These are phyloP conservation scores for Pneumocystis sp. DNA, from an alignment of 1,139 yeast species.

Conservation along the genomic window DNA sequence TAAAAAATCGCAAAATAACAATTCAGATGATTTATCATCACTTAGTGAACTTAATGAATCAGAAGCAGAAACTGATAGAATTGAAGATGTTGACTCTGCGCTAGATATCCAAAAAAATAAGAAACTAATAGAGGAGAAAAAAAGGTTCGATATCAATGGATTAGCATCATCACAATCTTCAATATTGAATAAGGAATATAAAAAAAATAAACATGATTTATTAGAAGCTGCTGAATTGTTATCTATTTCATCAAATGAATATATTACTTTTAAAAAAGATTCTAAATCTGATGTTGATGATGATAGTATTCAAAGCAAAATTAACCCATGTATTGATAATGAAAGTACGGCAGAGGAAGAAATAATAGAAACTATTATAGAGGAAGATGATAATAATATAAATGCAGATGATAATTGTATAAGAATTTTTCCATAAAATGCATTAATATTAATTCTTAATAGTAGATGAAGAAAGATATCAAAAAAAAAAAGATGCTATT, in stretches of 20 bases:
- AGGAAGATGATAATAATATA: neutral
- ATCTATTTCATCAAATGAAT: neutral
- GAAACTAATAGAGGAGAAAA: neutral
- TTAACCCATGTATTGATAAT: neutral
- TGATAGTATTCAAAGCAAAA: neutral
- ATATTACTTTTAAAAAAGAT: neutral
- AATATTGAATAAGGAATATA: neutral
- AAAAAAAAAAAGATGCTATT: slow-evolving; percentile 43
- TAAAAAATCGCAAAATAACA: neutral
- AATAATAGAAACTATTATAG: neutral
- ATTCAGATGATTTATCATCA: neutral
- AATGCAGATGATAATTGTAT: neutral
- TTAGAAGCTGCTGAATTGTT: neutral
- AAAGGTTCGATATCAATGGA: neutral
- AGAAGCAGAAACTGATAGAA: neutral
- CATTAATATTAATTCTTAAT: neutral
- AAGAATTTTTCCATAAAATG: neutral
- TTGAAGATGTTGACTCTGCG: neutral
- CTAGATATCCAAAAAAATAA: neutral
- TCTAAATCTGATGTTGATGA: neutral
- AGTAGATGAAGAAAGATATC: neutral
- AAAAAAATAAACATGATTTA: neutral
- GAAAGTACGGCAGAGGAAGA: neutral
- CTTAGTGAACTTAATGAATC: neutral
- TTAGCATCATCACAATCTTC: neutral